phyloP scores from a whole-genome alignment of 371 early-diverging fungal genomes.

The Mucor plumbeus region DNA sequence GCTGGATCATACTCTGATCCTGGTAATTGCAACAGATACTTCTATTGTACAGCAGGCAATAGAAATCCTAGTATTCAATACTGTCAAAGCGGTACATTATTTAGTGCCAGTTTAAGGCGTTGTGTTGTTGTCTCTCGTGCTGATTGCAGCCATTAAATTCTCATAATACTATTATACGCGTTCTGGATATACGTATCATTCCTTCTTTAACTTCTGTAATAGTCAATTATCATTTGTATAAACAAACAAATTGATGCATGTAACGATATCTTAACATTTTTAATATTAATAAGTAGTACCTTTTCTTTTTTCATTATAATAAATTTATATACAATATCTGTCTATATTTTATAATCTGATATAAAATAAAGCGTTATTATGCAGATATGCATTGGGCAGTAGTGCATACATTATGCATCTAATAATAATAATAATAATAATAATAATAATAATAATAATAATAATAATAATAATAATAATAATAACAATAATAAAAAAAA shows the following conservation, averaged over 20 bases:
- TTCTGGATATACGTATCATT: background rate
- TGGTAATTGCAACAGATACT: background rate
- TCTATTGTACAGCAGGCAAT: conserved; percentile 5
- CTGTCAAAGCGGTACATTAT: conserved; percentile 2
- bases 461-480: background rate
- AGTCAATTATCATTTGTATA: background rate
- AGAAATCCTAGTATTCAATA: background rate
- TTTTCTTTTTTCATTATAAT: no score
- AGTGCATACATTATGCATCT: background rate
- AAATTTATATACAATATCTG: background rate
- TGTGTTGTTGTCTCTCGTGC: conserved; percentile 2
- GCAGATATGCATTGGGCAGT: background rate
- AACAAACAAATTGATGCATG: background rate
- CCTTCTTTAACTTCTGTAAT: background rate
- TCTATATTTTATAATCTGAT: no score
- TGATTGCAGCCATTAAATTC: background rate
- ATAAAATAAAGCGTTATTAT: background rate
- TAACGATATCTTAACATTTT: no score
- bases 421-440: no score
- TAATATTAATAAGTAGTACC: background rate
- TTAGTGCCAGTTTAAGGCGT: background rate
- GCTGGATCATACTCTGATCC: conserved; percentile 9
- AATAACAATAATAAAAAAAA: no score
- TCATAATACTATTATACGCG: background rate
- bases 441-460: no score